Evolutionary conservation across 768 basidiomycete genomes (phyloP), one percentile per base, ranked within the genome.

Genomic region (Sarcodon aspratus): DNA sequence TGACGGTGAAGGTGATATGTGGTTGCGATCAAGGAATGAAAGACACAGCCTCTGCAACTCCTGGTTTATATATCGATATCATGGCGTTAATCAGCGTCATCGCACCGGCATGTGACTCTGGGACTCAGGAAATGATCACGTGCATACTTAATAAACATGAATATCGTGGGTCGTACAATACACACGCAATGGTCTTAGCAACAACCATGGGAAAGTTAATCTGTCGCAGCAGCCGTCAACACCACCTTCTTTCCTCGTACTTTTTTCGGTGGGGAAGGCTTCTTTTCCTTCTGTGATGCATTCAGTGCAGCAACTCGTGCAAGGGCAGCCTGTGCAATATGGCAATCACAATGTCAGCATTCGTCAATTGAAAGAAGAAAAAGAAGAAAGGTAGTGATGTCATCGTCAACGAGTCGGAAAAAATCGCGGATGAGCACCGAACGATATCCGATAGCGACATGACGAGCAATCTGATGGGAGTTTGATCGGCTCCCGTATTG

Each of bases 381-480:
- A 52, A 44, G 51, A 50, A 55, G 53, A 48, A 48, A 53, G 13
- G 15, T 52, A 46, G 45, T 51, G 63, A 57, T 84, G 80, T 84
- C 51, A 80, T 72, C 75, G 72, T 74, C 81, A 81, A 76, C 69
- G 79, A 75, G 82, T 84, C 82, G 78, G 82, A 66, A 63, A 61
- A 61, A 72, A 75, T 76, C 81, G 74, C 61, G 50, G 62, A 27
- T 33, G 65, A 33, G 71, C 61, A 67, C 66, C 72, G 73, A 73
- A 82, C 80, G 78, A 72, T 64, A 68, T 64, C 81, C 81, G 82
- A 85, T 84, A 85, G 82, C 80, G 81, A 82, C 76, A 77, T 74
- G 79, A 74, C 69, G 74, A 71, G 69, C 52, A 75, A 63, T 68
- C 70, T 70, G 62, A 59, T 58, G 49, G 66, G 64, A 70, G 72